Evolutionary conservation across 108 stramenopile genomes (phyloP).

Genomic region (Skeletonema potamos): DNA sequence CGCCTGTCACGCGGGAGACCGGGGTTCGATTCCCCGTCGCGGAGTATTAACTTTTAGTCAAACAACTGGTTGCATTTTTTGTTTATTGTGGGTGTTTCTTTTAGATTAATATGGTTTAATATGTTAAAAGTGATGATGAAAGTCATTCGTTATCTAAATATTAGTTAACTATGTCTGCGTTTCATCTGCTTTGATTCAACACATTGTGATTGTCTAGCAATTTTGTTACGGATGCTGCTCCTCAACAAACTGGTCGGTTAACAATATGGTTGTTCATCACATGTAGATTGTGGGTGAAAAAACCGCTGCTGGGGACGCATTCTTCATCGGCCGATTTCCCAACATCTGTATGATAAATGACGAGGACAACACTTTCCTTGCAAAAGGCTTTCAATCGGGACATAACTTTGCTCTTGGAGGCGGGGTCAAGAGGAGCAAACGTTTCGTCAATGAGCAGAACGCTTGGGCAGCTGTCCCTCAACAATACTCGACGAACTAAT

Average conservation of each 20-base stretch:
- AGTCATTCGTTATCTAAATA: too few relatives aligned
- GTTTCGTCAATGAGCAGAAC: slow-evolving; percentile 86
- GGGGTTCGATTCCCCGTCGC: slow-evolving; percentile 92
- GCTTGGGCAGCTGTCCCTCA: slow-evolving; percentile 68
- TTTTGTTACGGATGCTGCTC: background rate
- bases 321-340: slow-evolving; percentile 33
- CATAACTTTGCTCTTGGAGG: slow-evolving; percentile 81
- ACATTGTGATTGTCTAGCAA: background rate
- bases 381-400: slow-evolving; percentile 79
- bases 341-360: slow-evolving; percentile 92
- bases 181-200: background rate
- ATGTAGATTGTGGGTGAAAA: slow-evolving; percentile 86
- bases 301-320: slow-evolving; percentile 84
- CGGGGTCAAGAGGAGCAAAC: slow-evolving; percentile 86
- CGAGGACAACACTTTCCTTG: slow-evolving; percentile 69
- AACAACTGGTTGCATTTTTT: background rate
- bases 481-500: slow-evolving; percentile 78
- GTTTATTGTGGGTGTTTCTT: too few relatives aligned
- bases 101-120: too few relatives aligned
- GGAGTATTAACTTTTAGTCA: slow-evolving; percentile 40
- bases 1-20: slow-evolving; percentile 97
- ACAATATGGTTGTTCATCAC: slow-evolving; percentile 66
- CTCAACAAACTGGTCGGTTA: slow-evolving; percentile 59
- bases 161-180: too few relatives aligned
- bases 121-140: too few relatives aligned